phyloP scores from a whole-genome alignment of 2,329 filamentous ascomycete genomes.

The Exophiala calicioides region DNA sequence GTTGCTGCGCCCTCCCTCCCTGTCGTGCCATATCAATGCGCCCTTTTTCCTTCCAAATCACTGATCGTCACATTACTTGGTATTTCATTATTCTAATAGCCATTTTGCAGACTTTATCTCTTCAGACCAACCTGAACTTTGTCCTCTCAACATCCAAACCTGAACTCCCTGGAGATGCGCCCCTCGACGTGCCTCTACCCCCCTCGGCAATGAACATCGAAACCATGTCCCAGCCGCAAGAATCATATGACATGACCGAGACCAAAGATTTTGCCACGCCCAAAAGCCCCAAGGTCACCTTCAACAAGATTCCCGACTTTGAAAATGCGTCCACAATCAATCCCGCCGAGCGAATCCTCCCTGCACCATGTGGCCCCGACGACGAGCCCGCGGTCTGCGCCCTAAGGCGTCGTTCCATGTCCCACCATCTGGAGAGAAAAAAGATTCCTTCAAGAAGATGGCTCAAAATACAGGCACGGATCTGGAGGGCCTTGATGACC shows the following conservation, averaged over 20 bases:
- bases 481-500: slow-evolving; percentile 68
- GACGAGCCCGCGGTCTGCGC: too few relatives aligned
- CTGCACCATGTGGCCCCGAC: slow-evolving; percentile 15
- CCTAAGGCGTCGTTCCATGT: slow-evolving; percentile 27
- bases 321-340: slow-evolving; percentile 18
- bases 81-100: too few relatives aligned
- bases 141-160: too few relatives aligned
- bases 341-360: slow-evolving; percentile 13
- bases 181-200: slow-evolving; percentile 7
- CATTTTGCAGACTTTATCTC: too few relatives aligned
- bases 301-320: slow-evolving; percentile 13
- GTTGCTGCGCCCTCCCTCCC: slow-evolving; percentile 5
- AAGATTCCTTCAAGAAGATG: slow-evolving; percentile 52
- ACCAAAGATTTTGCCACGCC: slow-evolving; percentile 24
- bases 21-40: slow-evolving; percentile 5
- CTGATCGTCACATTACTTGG: too few relatives aligned
- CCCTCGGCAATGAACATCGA: slow-evolving; percentile 3
- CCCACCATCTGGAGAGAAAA: slow-evolving; percentile 27
- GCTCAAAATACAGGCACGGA: slow-evolving; percentile 62
- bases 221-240: background rate
- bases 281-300: slow-evolving; percentile 13
- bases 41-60: background rate
- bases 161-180: background rate
- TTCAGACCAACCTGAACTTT: too few relatives aligned
- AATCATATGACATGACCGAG: slow-evolving; percentile 18